A percentile compares a stretch with the other conserved stretches of the same genome.
phyloP scores from a whole-genome alignment of 192 early-diverging fungal species.

The Pilaira anomala region DNA sequence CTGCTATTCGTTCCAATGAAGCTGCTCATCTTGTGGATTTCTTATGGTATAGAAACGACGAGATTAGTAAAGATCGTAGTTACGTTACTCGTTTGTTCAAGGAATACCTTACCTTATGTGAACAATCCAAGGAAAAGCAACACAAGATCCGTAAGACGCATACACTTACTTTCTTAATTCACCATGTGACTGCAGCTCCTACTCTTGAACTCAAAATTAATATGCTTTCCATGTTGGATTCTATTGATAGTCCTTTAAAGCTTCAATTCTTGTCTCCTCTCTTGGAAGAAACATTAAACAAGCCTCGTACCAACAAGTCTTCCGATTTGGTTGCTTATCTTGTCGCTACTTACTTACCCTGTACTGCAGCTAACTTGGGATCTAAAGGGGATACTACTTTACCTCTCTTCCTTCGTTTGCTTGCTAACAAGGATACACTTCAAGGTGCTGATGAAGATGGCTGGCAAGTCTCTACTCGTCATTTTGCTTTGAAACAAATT shows the following conservation, averaged over 20 bases:
- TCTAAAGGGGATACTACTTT: constrained; percentile 47
- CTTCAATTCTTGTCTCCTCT: constrained; percentile 59
- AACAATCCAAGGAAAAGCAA: constrained; percentile 17
- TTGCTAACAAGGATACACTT: constrained; percentile 40
- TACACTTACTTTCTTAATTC: constrained; percentile 49
- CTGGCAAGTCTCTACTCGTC: constrained; percentile 43
- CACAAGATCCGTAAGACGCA: constrained; percentile 37
- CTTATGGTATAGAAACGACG: constrained; percentile 45
- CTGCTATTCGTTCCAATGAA: constrained; percentile 39
- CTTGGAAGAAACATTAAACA: constrained; percentile 48
- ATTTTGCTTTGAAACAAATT: constrained; percentile 44
- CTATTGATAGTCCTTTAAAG: constrained; percentile 53
- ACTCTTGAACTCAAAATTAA: constrained; percentile 40
- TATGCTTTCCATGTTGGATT: constrained; percentile 47
- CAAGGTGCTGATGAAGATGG: constrained; percentile 41
- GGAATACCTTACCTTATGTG: constrained; percentile 17
- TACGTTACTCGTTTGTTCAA: constrained; percentile 30
- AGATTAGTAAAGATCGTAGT: constrained; percentile 42
- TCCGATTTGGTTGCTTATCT: constrained; percentile 42
- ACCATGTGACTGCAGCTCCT: constrained; percentile 49
- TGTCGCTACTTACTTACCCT: constrained; percentile 53
- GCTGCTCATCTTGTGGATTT: constrained; percentile 46
- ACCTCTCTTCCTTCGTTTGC: constrained; percentile 45
- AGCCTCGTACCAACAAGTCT: constrained; percentile 29
- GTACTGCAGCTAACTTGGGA: constrained; percentile 43